These are phyloP conservation scores for Emericellopsis cladophorae DNA, from an alignment of 2,329 filamentous ascomycete genomes.

Conservation along the genomic window DNA sequence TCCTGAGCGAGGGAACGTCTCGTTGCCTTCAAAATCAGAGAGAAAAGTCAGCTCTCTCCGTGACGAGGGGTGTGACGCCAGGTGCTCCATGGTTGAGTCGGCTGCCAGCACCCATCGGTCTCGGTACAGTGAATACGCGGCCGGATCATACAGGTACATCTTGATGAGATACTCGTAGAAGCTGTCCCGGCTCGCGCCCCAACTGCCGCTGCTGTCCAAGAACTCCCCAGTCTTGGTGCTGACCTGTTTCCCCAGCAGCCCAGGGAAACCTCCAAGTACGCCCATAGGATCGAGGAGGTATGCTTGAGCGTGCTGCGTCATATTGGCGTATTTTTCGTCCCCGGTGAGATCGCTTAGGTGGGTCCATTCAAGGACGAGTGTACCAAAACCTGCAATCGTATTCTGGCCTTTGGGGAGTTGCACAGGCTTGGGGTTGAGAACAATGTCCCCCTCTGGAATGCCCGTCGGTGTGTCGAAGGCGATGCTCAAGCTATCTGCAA, in stretches of 20 bases:
- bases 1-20: constrained; percentile 29
- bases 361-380: constrained; percentile 75
- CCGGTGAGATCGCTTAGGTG: constrained; percentile 65
- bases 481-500: constrained; percentile 60
- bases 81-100: constrained; percentile 57
- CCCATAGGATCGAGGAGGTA: constrained; percentile 50
- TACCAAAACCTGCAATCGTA: constrained; percentile 59
- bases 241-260: constrained; percentile 51
- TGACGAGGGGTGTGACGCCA: constrained; percentile 44
- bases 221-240: constrained; percentile 51
- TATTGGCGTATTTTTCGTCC: constrained; percentile 59
- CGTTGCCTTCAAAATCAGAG: constrained; percentile 37
- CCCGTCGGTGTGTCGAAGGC: constrained; percentile 68
- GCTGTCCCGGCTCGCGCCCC: constrained; percentile 43
- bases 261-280: constrained; percentile 64
- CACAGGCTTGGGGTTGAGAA: constrained; percentile 38
- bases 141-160: constrained; percentile 61
- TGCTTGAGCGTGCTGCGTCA: constrained; percentile 56
- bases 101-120: constrained; percentile 66
- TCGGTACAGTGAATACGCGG: constrained; percentile 49
- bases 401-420: constrained; percentile 47
- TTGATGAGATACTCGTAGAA: constrained; percentile 51
- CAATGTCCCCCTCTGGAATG: constrained; percentile 58
- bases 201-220: constrained; percentile 25
- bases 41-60: constrained; percentile 39